Percentiles rank a stretch among this genome's conserved stretches.
Evolutionary conservation across 192 early-diverging fungal genomes (phyloP).

Genomic region (Oehlia diaphana): DNA sequence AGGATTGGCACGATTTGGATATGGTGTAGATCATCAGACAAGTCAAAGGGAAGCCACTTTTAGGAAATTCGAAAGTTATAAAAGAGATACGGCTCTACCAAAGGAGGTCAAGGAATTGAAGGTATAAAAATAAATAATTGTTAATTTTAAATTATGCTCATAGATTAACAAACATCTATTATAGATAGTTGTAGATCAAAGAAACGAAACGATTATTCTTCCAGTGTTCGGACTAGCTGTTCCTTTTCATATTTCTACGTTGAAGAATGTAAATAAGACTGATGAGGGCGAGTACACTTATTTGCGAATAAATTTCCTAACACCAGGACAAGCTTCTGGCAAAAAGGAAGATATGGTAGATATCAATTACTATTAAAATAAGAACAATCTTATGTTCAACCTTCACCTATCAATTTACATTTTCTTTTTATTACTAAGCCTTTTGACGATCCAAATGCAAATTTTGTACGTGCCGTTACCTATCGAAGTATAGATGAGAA

Average conservation of each 20-base stretch:
- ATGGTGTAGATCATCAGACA: slow-evolving; percentile 56
- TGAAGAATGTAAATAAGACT: slow-evolving; percentile 91
- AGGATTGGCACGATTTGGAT: slow-evolving; percentile 78
- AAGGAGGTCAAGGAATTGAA: slow-evolving; percentile 70
- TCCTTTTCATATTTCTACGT: slow-evolving; percentile 95
- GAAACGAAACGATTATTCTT: slow-evolving; percentile 84
- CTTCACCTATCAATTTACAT: background rate
- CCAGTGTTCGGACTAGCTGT: slow-evolving; percentile 96
- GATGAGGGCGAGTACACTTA: slow-evolving; percentile 92
- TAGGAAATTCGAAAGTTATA: slow-evolving; percentile 94
- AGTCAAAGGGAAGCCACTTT: slow-evolving; percentile 73
- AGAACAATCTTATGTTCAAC: background rate
- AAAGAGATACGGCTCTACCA: slow-evolving; percentile 84
- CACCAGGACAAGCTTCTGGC: slow-evolving; percentile 87
- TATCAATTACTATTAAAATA: background rate
- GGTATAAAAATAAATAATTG: slow-evolving; percentile 35
- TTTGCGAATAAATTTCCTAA: slow-evolving; percentile 93
- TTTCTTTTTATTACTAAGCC: slow-evolving; percentile 44
- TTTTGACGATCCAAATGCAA: slow-evolving; percentile 84
- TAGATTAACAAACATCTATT: background rate
- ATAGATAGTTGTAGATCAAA: slow-evolving; percentile 88
- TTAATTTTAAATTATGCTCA: slow-evolving; percentile 1
- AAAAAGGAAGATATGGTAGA: slow-evolving; percentile 82
- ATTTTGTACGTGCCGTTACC: slow-evolving; percentile 90
- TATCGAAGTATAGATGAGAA: slow-evolving; percentile 85